Percentiles rank a stretch among this genome's conserved stretches.
Evolutionary conservation across 176 grass and related monocot species (phyloP).

Genomic region (Phoenix roebelenii): DNA sequence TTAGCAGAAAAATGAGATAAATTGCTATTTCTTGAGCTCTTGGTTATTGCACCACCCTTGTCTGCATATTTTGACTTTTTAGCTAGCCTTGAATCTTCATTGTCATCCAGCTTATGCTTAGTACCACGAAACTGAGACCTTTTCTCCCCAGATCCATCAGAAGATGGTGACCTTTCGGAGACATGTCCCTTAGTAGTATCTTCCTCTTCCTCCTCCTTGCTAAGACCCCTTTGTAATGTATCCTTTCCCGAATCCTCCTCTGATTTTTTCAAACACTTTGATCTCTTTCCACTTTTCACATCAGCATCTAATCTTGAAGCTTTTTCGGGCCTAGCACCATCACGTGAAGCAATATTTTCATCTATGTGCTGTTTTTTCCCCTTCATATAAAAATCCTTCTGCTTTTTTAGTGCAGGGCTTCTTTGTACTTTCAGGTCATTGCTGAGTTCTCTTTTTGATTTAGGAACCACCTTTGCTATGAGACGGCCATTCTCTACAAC

Average conservation of each 20-base stretch:
- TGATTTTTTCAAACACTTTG: constrained; percentile 31
- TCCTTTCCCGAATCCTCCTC: constrained; percentile 35
- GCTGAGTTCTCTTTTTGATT: constrained; percentile 23
- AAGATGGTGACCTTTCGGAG: constrained; percentile 31
- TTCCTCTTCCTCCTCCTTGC: constrained; percentile 9
- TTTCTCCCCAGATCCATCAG: constrained; percentile 18
- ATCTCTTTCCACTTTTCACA: constrained; percentile 30
- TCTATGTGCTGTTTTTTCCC: constrained; percentile 22
- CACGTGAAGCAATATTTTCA: constrained; percentile 17
- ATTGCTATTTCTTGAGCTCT: constrained; percentile 25
- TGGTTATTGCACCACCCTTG: constrained; percentile 22
- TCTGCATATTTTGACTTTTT: constrained; percentile 39
- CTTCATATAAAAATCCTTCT: constrained; percentile 35
- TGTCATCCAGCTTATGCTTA: constrained; percentile 28
- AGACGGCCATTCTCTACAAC: constrained; percentile 25
- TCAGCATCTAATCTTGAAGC: constrained; percentile 6
- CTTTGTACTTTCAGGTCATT: constrained; percentile 34
- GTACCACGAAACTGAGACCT: constrained; percentile 29
- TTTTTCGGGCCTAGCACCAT: constrained; percentile 21
- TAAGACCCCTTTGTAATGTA: constrained; percentile 30
- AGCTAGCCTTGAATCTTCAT: constrained; percentile 27
- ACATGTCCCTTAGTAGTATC: constrained; percentile 27
- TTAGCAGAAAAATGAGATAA: constrained; percentile 4
- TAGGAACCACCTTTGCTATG: constrained; percentile 23
- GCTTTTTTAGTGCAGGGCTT: constrained; percentile 23